A percentile compares a stretch with the other conserved stretches of the same genome.
These are phyloP conservation scores for Tetracladium setigerum DNA, from an alignment of 495 filamentous ascomycete species.

Conservation along the genomic window DNA sequence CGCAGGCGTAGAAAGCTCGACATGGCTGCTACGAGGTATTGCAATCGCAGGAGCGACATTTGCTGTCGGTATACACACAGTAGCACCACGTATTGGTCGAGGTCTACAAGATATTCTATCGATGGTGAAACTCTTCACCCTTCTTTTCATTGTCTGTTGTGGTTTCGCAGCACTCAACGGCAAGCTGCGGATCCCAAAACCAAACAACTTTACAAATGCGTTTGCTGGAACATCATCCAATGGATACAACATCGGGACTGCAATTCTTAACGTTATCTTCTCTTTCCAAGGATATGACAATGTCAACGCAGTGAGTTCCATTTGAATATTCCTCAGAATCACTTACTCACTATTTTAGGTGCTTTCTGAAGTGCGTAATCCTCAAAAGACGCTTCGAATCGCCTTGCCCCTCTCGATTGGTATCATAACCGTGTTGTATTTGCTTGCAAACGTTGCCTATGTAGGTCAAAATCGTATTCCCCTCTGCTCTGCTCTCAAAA, in stretches of 20 bases:
- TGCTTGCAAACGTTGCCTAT: conserved; percentile 51
- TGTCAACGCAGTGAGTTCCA: too few species aligned
- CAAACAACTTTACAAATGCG: conserved; percentile 24
- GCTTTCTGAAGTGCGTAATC: conserved; percentile 43
- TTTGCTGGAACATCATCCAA: conserved; percentile 26
- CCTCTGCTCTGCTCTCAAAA: too few species aligned
- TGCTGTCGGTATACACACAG: conserved; percentile 40
- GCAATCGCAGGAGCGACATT: conserved; percentile 33
- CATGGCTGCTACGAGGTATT: conserved; percentile 42
- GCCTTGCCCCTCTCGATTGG: conserved; percentile 40
- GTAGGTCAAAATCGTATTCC: too few species aligned
- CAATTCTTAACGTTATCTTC: conserved; percentile 57
- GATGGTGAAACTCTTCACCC: conserved; percentile 40
- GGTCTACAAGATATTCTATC: conserved; percentile 39
- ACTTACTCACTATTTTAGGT: too few species aligned
- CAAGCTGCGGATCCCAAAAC: conserved; percentile 28
- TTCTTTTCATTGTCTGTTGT: conserved; percentile 27
- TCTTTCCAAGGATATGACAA: conserved; percentile 33
- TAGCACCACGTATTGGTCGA: conserved; percentile 45
- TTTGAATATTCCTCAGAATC: too few species aligned
- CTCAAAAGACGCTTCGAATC: conserved; percentile 39
- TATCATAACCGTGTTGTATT: conserved; percentile 40
- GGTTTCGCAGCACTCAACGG: conserved; percentile 17
- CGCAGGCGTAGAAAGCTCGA: conserved; percentile 28
- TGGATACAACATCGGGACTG: conserved; percentile 38